Conservation (phyloP, 768 basidiomycete species). For the Mrakia blollopis region DNA sequence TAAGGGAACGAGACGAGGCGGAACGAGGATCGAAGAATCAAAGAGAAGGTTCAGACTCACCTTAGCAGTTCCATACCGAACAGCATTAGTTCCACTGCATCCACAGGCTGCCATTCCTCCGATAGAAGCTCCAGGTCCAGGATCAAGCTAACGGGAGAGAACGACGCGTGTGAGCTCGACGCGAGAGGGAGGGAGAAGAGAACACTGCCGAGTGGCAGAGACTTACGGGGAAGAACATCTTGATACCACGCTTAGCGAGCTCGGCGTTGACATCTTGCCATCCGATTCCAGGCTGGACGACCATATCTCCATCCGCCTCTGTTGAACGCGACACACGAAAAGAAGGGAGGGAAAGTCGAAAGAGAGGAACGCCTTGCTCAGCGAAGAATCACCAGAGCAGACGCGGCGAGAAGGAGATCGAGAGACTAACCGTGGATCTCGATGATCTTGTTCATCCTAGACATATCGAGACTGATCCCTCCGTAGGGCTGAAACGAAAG, state of each 20-base stretch:
- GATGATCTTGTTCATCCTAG: conserved; percentile 71
- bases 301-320: conserved; percentile 30
- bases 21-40: too few species aligned
- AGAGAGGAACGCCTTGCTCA: neutral
- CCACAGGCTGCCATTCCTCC: conserved; percentile 28
- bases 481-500: conserved; percentile 5
- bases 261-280: conserved; percentile 75
- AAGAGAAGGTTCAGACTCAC: too few species aligned
- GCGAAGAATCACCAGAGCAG: neutral
- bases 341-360: neutral
- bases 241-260: conserved; percentile 65
- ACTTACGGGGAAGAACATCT: conserved; percentile 76
- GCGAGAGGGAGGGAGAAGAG: neutral
- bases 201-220: too few species aligned
- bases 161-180: neutral
- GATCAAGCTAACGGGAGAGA: conserved; percentile 40
- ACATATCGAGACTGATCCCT: conserved; percentile 70
- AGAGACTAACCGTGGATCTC: conserved; percentile 54
- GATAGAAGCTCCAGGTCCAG: conserved; percentile 67
- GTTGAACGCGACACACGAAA: neutral
- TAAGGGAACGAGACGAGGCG: too few species aligned
- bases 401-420: neutral
- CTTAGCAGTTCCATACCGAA: conserved; percentile 73
- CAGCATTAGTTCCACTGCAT: conserved; percentile 68
- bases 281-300: conserved; percentile 65